phyloP scores from a whole-genome alignment of 2,329 filamentous ascomycete species.

The Incumbomyces lentus region DNA sequence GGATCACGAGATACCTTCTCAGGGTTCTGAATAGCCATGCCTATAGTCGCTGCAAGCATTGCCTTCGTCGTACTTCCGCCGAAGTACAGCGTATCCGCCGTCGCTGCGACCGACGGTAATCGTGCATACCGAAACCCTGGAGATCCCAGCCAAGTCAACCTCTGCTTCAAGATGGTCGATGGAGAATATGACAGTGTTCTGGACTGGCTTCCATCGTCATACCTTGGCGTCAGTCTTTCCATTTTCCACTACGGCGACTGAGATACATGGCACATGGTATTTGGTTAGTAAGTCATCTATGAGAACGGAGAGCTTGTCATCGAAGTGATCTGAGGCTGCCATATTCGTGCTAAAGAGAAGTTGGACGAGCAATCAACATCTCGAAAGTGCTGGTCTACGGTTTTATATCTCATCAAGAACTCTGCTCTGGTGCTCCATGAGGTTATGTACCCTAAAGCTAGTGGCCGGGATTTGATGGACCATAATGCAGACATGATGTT shows the following conservation, averaged over 20 bases:
- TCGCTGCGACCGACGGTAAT: conserved; percentile 21
- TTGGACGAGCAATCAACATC: no score
- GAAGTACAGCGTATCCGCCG: conserved; percentile 20
- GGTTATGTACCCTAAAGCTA: no score
- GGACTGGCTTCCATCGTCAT: not conserved
- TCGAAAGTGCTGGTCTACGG: no score
- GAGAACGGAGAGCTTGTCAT: not conserved
- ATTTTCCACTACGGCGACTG: conserved; percentile 22
- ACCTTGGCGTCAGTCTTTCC: conserved; percentile 21
- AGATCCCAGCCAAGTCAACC: no score
- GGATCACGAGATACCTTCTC: not conserved
- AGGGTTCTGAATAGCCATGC: not conserved
- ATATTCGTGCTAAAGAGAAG: not conserved
- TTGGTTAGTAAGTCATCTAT: conserved; percentile 12
- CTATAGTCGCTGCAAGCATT: conserved; percentile 20
- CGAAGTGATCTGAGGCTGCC: not conserved
- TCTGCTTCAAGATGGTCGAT: no score
- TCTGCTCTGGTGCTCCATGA: no score
- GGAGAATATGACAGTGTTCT: no score
- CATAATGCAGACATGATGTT: no score
- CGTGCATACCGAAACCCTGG: conserved; percentile 23
- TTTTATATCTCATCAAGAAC: no score
- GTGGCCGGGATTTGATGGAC: no score
- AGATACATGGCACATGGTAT: conserved; percentile 25
- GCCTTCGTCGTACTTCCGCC: conserved; percentile 24